These are phyloP conservation scores for Pythium plurisporium DNA, from an alignment of 352 stramenopile species.

Conservation along the genomic window DNA sequence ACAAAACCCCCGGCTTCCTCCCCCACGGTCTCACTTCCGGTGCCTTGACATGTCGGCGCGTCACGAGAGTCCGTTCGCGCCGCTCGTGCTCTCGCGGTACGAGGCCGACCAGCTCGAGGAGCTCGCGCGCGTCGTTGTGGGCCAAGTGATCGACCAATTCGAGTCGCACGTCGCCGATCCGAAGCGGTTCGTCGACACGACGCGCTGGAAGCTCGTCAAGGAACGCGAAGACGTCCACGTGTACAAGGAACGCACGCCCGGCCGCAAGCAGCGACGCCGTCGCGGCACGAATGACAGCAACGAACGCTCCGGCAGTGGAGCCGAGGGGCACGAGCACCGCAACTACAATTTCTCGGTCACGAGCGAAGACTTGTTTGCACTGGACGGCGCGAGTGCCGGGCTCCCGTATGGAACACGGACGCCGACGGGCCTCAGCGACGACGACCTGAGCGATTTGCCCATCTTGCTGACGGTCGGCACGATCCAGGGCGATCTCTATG, in stretches of 20 bases:
- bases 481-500: conserved; percentile 32
- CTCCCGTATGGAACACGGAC: neutral
- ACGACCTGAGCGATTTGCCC: conserved; percentile 19
- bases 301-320: neutral
- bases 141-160: conserved; percentile 37
- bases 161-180: conserved; percentile 22
- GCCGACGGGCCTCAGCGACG: neutral
- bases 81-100: conserved; percentile 29
- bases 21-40: too few species aligned
- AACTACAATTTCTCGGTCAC: neutral
- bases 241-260: conserved; percentile 9
- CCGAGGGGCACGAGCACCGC: neutral
- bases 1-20: neutral
- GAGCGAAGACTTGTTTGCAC: conserved; percentile 5
- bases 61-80: conserved; percentile 31
- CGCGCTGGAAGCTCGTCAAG: conserved; percentile 51
- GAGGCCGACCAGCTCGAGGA: conserved; percentile 34
- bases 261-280: neutral
- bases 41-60: too few species aligned
- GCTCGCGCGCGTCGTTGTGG: conserved; percentile 32
- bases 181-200: conserved; percentile 30
- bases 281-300: neutral
- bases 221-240: conserved; percentile 24
- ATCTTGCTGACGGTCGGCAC: conserved; percentile 29
- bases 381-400: neutral